Conservation (phyloP, 2,329 filamentous ascomycete genomes). For the Curvularia hawaiiensis region DNA sequence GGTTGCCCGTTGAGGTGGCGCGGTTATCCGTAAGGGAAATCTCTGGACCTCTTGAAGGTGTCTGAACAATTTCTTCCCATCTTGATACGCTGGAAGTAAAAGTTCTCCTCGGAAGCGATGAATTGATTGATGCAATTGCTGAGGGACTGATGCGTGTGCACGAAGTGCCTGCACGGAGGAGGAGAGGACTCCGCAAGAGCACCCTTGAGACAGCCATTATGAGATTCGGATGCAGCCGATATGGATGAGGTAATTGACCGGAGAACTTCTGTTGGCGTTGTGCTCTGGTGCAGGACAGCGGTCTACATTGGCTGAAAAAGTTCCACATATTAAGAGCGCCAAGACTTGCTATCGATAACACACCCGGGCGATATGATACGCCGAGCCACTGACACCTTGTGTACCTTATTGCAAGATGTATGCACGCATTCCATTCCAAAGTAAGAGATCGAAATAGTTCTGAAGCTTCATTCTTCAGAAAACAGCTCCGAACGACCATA, state of each 20-base stretch:
- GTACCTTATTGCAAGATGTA: background rate
- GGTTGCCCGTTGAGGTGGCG: background rate
- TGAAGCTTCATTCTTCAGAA: too few relatives aligned
- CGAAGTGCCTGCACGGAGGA: constrained; percentile 18
- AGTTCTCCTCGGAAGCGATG: constrained; percentile 15
- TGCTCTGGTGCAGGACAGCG: background rate
- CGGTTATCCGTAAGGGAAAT: constrained; percentile 7
- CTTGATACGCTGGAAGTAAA: constrained; percentile 18
- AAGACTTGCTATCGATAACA: constrained; percentile 12
- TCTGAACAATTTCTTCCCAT: constrained; percentile 12
- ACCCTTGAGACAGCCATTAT: constrained; percentile 25
- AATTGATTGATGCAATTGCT: constrained; percentile 15
- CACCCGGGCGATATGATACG: background rate
- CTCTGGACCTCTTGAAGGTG: constrained; percentile 14
- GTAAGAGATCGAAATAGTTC: background rate
- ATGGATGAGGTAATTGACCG: background rate
- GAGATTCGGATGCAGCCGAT: background rate
- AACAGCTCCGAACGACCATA: too few relatives aligned
- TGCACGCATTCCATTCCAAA: background rate
- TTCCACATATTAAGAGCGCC: constrained; percentile 1
- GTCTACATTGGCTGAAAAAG: constrained; percentile 4
- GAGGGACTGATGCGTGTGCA: constrained; percentile 17
- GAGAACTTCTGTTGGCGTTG: background rate
- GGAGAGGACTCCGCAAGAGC: constrained; percentile 14
- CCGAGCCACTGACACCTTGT: too few relatives aligned